phyloP scores from a whole-genome alignment of 495 filamentous ascomycete species.

The Lentithecium fluviatile region DNA sequence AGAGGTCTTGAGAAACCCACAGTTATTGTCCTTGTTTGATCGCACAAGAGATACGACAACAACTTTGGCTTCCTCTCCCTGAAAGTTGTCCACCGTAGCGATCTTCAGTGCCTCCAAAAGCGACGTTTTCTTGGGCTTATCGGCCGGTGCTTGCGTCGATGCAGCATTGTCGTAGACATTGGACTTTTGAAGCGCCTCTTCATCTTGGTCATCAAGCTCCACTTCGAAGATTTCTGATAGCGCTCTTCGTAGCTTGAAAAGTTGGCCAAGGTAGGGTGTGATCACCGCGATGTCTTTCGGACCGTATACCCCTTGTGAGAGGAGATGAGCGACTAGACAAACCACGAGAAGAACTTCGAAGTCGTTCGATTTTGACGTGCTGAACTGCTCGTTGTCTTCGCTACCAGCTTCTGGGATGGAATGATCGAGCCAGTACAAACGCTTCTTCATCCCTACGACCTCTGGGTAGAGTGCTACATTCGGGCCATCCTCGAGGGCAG shows the following conservation, averaged over 20 bases:
- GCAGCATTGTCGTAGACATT: slow-evolving; percentile 47
- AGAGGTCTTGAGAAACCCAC: slow-evolving; percentile 69
- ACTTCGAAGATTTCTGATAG: slow-evolving; percentile 59
- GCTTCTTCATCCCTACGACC: slow-evolving; percentile 62
- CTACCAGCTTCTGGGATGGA: slow-evolving; percentile 52
- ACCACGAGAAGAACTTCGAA: slow-evolving; percentile 67
- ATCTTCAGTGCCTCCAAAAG: slow-evolving; percentile 62
- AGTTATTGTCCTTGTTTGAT: slow-evolving; percentile 61
- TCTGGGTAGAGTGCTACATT: slow-evolving; percentile 55
- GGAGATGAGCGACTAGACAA: slow-evolving; percentile 67
- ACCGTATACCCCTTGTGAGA: slow-evolving; percentile 67
- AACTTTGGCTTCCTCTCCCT: slow-evolving; percentile 74
- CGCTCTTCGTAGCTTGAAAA: slow-evolving; percentile 57
- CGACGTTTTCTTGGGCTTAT: slow-evolving; percentile 47
- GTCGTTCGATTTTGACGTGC: slow-evolving; percentile 61
- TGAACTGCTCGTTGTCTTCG: slow-evolving; percentile 41
- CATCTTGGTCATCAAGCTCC: slow-evolving; percentile 65
- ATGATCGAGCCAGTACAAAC: slow-evolving; percentile 77
- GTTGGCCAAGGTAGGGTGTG: slow-evolving; percentile 74
- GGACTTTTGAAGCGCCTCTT: slow-evolving; percentile 57
- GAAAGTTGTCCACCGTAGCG: slow-evolving; percentile 87
- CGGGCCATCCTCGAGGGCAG: slow-evolving; percentile 58
- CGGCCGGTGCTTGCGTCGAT: neutral
- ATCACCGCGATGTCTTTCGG: slow-evolving; percentile 72
- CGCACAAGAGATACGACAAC: slow-evolving; percentile 81